Evolutionary conservation across 2,329 filamentous ascomycete genomes (phyloP).

Genomic region (Alternaria incomplexa): DNA sequence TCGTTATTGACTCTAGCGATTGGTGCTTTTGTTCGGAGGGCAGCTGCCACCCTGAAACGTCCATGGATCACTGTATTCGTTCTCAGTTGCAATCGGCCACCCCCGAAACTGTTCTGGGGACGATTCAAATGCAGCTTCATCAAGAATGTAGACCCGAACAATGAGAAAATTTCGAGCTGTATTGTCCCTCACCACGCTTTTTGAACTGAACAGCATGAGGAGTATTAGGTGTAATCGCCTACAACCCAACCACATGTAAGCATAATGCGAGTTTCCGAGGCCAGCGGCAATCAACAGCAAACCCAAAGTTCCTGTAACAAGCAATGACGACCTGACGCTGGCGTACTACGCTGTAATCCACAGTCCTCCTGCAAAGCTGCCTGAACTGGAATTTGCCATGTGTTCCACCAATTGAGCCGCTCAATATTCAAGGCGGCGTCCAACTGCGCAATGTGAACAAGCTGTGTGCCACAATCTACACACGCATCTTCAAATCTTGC

Average conservation of each 20-base stretch:
- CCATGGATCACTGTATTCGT: background rate
- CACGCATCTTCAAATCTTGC: background rate
- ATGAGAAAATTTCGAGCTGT: background rate
- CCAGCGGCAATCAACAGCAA: background rate
- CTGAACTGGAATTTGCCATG: background rate
- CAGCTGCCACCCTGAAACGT: background rate
- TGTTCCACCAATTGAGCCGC: background rate
- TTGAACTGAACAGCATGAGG: background rate
- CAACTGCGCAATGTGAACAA: background rate
- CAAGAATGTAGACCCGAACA: background rate
- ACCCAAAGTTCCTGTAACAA: background rate
- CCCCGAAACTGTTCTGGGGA: background rate
- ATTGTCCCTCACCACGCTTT: background rate
- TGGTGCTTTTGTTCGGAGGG: background rate
- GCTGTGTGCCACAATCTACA: background rate
- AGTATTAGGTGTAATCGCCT: background rate
- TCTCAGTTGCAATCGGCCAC: background rate
- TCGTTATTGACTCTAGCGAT: background rate
- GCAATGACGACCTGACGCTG: background rate
- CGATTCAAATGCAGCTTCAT: background rate
- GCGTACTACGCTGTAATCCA: background rate
- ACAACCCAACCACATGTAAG: background rate
- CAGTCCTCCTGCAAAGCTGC: background rate
- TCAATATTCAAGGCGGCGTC: background rate
- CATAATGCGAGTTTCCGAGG: fast-evolving